Evolutionary conservation across 257 asterid genomes (phyloP), one percentile per base, ranked within the genome.

Genomic region (Cruciata laevipes): DNA sequence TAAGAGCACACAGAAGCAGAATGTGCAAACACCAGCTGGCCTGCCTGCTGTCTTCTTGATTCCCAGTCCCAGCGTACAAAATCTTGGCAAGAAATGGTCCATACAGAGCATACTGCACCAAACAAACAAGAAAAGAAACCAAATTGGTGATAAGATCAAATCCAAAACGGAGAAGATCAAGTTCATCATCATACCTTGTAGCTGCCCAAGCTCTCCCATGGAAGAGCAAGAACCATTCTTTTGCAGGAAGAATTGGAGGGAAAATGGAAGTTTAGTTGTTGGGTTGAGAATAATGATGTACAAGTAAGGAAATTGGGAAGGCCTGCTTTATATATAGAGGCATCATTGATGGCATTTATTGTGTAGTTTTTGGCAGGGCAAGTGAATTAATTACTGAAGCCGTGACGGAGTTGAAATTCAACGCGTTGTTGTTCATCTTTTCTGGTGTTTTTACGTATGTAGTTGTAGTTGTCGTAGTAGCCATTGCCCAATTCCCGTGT

Each of bases 201-300:
- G 69, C 74, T 76, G 37, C 93, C 93, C 81, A 88, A 72, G 67
- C 73, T 35, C 67, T 83, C 79, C 97, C 97, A 88, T 71, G 97
- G 96, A 67, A 88, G 76, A 17, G 81, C 86, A 61, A 95, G 85
- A 66, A 76, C 78, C 94, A 87, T 87, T 59, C 49, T 49, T 10
- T 67, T 18, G 58, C 23, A 42, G 17, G 18, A 42, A 42, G 51
- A 42, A 42, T 12, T 69, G 21, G 31, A 65, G 61, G 14, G 61
- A 21, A 27, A 66, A 58, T 3, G 31, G 42, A 42, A 20, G 55
- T 38, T 38, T 38, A 0, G 47, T 38, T 38, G 13, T 7, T 27
- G 1, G 1, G 30, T 27, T 27, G 30, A 27, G 30, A 27, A 27
- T 27, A 27, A 27, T 27, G 38, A 4, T 33, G n/a, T n/a, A 47